Evolutionary conservation across 129 eudicot species (phyloP).

Genomic region (Chrysanthemum lavandulifolium): DNA sequence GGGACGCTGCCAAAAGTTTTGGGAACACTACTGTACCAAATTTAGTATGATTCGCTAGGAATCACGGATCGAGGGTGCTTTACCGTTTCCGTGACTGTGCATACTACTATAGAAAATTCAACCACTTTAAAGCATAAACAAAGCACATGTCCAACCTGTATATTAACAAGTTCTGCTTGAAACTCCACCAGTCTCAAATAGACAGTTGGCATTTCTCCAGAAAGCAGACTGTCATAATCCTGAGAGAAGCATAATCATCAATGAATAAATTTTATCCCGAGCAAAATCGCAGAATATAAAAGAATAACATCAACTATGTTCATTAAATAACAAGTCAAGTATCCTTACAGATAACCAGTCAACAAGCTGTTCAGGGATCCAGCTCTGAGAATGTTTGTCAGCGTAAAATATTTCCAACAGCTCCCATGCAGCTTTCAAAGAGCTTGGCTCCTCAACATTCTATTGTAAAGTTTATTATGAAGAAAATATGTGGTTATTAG

Average conservation of each 20-base stretch:
- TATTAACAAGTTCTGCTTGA: slow-evolving; percentile 56
- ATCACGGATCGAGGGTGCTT: too few species aligned
- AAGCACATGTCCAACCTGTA: slow-evolving; percentile 53
- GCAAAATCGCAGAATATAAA: slow-evolving; percentile 8
- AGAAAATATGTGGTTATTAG: neutral
- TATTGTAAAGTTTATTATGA: slow-evolving; percentile 26
- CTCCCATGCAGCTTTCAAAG: slow-evolving; percentile 96
- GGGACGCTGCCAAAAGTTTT: too few species aligned
- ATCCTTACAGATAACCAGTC: slow-evolving; percentile 92
- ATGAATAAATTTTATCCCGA: slow-evolving; percentile 3
- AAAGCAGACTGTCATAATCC: slow-evolving; percentile 73
- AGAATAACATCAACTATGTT: neutral
- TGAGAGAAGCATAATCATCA: slow-evolving; percentile 37
- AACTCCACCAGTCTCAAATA: slow-evolving; percentile 72
- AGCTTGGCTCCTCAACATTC: slow-evolving; percentile 69
- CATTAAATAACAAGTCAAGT: neutral
- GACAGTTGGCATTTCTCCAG: slow-evolving; percentile 57
- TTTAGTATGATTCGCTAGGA: too few species aligned
- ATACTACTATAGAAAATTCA: neutral
- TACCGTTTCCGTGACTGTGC: too few species aligned
- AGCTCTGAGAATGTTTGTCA: slow-evolving; percentile 71
- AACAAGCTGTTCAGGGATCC: slow-evolving; percentile 84
- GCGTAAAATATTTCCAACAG: slow-evolving; percentile 89
- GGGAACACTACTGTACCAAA: too few species aligned
- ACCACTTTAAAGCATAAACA: slow-evolving; percentile 16